These are phyloP conservation scores for Firmiana major DNA, from an alignment of 345 rosid species.

Conservation along the genomic window DNA sequence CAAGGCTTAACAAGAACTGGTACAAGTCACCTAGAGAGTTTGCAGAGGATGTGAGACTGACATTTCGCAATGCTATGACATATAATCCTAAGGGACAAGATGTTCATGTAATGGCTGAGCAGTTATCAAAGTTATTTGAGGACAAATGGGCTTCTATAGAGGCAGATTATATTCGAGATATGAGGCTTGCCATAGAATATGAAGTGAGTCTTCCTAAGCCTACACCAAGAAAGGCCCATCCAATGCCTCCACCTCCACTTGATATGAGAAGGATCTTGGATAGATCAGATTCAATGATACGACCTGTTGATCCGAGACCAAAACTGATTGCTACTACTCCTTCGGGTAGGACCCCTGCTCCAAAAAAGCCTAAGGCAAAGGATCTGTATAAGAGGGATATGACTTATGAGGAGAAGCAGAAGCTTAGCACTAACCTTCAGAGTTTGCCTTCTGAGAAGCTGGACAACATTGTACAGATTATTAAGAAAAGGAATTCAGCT, in stretches of 20 bases:
- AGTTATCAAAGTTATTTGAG: slow-evolving; percentile 70
- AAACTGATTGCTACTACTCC: slow-evolving; percentile 66
- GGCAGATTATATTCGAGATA: slow-evolving; percentile 69
- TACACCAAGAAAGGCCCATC: slow-evolving; percentile 56
- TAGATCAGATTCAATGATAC: slow-evolving; percentile 66
- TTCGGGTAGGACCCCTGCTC: slow-evolving; percentile 77
- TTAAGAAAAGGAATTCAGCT: slow-evolving; percentile 83
- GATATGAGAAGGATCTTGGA: slow-evolving; percentile 78
- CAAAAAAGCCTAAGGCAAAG: slow-evolving; percentile 94
- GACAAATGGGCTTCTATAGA: slow-evolving; percentile 82
- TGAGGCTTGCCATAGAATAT: slow-evolving; percentile 51
- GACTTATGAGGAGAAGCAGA: slow-evolving; percentile 98
- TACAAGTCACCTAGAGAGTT: slow-evolving; percentile 90
- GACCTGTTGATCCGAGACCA: slow-evolving; percentile 40
- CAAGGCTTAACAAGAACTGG: slow-evolving; percentile 61
- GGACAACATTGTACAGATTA: slow-evolving; percentile 90
- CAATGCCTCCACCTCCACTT: slow-evolving; percentile 60
- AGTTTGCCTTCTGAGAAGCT: slow-evolving; percentile 88
- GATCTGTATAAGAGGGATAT: slow-evolving; percentile 94
- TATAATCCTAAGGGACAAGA: slow-evolving; percentile 98
- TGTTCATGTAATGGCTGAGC: slow-evolving; percentile 87
- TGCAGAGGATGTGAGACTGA: slow-evolving; percentile 98
- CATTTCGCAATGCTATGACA: slow-evolving; percentile 89
- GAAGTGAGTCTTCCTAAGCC: slow-evolving; percentile 55
- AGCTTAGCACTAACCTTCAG: slow-evolving; percentile 87